These are phyloP conservation scores for Fagopyrum homotropicum DNA, from an alignment of 148 eudicot species.

Conservation along the genomic window DNA sequence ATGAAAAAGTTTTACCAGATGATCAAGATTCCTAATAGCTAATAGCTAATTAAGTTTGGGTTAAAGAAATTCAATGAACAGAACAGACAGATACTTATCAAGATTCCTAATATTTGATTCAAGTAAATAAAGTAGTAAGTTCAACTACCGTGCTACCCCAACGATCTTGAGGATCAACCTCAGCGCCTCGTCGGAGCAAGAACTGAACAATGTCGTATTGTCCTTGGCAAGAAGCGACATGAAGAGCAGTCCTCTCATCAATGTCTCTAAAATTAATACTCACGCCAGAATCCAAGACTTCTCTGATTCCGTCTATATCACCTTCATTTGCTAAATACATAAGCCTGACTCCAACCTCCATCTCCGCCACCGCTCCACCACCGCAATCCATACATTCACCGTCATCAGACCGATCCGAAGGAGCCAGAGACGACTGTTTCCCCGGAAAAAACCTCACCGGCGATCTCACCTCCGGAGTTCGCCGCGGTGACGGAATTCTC, in stretches of 20 bases:
- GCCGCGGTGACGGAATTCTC: background rate
- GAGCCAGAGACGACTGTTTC: constrained; percentile 57
- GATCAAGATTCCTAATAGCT: background rate
- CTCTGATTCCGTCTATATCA: constrained; percentile 66
- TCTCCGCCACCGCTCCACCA: constrained; percentile 15
- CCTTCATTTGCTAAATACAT: constrained; percentile 75
- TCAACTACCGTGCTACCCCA: constrained; percentile 94
- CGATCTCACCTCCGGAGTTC: constrained; percentile 7
- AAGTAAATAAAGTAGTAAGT: background rate
- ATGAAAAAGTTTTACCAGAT: background rate
- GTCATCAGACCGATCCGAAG: constrained; percentile 18
- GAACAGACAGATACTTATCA: background rate
- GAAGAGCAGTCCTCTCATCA: constrained; percentile 75
- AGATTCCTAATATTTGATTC: no score
- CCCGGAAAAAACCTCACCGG: constrained; percentile 45
- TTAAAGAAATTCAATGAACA: background rate
- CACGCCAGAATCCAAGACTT: constrained; percentile 47
- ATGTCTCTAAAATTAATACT: constrained; percentile 70
- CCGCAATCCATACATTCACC: background rate
- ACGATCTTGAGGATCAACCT: constrained; percentile 72
- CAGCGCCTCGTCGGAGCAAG: constrained; percentile 51
- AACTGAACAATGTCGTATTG: constrained; percentile 49
- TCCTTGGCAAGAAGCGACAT: constrained; percentile 87
- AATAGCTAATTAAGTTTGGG: background rate
- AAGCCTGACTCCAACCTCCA: constrained; percentile 35